phyloP scores from a whole-genome alignment of 2,329 filamentous ascomycete genomes.

The Ophiostoma ips region DNA sequence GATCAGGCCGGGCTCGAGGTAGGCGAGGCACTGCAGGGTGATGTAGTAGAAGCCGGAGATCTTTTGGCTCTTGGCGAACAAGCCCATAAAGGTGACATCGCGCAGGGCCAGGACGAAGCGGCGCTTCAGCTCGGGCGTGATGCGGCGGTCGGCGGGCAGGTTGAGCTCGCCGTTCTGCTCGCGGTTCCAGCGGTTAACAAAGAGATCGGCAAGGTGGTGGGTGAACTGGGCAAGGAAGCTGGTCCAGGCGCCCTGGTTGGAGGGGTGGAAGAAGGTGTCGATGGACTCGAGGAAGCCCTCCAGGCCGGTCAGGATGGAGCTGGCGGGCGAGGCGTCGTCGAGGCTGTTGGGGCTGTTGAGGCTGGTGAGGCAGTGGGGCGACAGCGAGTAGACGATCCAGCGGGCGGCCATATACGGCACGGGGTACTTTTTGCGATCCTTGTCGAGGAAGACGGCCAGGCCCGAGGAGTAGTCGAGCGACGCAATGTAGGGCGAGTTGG shows the following conservation, averaged over 20 bases:
- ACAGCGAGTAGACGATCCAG: conserved; percentile 87
- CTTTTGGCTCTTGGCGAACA: conserved; percentile 89
- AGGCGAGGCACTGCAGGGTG: conserved; percentile 77
- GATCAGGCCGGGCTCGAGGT: conserved; percentile 80
- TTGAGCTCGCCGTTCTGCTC: conserved; percentile 89
- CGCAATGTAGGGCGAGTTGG: conserved; percentile 77
- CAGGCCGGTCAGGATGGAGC: conserved; percentile 69
- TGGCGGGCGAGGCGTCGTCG: conserved; percentile 25
- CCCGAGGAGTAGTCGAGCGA: conserved; percentile 73
- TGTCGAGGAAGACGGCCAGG: conserved; percentile 72
- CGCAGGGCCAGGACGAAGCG: conserved; percentile 80
- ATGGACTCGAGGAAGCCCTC: conserved; percentile 89
- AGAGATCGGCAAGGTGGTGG: conserved; percentile 87
- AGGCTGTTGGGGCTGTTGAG: too few relatives aligned
- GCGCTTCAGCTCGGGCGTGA: conserved; percentile 68
- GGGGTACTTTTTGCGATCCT: conserved; percentile 87
- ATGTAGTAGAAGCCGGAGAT: conserved; percentile 86
- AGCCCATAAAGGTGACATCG: conserved; percentile 95
- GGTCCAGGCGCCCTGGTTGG: conserved; percentile 87
- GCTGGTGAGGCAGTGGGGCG: conserved; percentile 59
- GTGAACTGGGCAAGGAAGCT: conserved; percentile 79
- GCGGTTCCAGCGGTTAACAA: conserved; percentile 94
- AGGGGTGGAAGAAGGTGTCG: conserved; percentile 97
- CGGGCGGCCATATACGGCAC: conserved; percentile 82
- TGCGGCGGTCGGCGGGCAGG: conserved; percentile 61